These are phyloP conservation scores for Yamadazyma olivae DNA, from an alignment of 805 yeast species.

Conservation along the genomic window DNA sequence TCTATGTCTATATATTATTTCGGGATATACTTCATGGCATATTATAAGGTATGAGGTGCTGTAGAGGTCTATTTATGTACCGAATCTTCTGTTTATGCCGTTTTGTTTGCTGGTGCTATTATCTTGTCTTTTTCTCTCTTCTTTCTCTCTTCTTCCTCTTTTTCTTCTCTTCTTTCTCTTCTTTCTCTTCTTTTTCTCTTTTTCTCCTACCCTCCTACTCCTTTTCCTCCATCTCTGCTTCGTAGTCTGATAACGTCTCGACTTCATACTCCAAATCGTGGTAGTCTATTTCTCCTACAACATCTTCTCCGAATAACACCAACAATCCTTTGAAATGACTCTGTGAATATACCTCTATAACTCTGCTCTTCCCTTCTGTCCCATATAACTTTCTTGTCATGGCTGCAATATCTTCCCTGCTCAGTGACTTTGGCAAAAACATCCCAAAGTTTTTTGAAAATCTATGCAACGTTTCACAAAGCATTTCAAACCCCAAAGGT, in stretches of 20 bases:
- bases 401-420: constrained; percentile 47
- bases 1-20: too few relatives aligned
- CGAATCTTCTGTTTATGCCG: too few relatives aligned
- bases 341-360: constrained; percentile 39
- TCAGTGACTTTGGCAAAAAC: constrained; percentile 62
- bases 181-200: too few relatives aligned
- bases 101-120: too few relatives aligned
- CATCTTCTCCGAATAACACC: constrained; percentile 54
- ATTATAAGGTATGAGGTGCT: too few relatives aligned
- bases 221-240: not conserved
- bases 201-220: not conserved
- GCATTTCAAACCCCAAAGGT: constrained; percentile 48
- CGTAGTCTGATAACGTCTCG: constrained; percentile 6
- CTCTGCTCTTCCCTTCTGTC: constrained; percentile 37
- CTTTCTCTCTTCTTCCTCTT: too few relatives aligned
- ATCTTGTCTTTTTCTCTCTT: too few relatives aligned
- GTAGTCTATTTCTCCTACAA: constrained; percentile 9
- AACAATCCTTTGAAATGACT: constrained; percentile 52
- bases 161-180: too few relatives aligned
- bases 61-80: too few relatives aligned
- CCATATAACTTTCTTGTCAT: constrained; percentile 50
- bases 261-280: constrained; percentile 1
- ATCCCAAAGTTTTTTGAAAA: constrained; percentile 50
- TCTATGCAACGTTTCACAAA: constrained; percentile 41
- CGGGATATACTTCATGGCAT: too few relatives aligned